Conservation (phyloP, 2,329 filamentous ascomycete genomes). For the Exophiala aquamarina region DNA sequence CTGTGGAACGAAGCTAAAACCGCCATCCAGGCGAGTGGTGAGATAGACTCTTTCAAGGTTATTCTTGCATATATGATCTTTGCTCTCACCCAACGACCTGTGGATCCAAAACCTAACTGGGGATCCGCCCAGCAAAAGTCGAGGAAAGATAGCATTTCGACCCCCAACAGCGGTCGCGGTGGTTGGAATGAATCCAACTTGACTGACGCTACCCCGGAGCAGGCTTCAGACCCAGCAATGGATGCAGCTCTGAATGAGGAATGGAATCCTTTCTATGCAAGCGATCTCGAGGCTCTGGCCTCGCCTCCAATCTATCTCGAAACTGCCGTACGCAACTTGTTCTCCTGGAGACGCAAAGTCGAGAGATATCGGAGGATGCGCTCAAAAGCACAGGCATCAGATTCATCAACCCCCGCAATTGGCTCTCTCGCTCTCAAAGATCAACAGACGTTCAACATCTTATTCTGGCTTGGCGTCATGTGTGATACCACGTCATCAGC, state of each 20-base stretch:
- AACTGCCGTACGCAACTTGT: conserved; percentile 22
- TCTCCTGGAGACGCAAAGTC: conserved; percentile 18
- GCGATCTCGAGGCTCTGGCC: conserved; percentile 13
- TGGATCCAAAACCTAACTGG: conserved; percentile 21
- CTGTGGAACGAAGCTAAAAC: conserved; percentile 45
- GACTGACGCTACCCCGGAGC: neutral
- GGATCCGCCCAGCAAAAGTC: too few species aligned
- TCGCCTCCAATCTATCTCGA: conserved; percentile 21
- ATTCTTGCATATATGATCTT: conserved; percentile 48
- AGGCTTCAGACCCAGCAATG: conserved; percentile 2
- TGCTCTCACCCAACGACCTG: conserved; percentile 44
- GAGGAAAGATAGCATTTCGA: neutral
- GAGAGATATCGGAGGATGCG: conserved; percentile 13
- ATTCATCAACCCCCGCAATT: neutral
- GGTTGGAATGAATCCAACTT: conserved; percentile 1
- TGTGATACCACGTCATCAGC: conserved; percentile 59
- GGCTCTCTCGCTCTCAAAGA: conserved; percentile 31
- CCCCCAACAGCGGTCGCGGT: neutral
- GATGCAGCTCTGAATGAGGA: conserved; percentile 7
- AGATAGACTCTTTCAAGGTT: conserved; percentile 47
- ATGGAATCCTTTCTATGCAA: conserved; percentile 18
- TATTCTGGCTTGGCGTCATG: conserved; percentile 62
- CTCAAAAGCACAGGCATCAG: neutral
- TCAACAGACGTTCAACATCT: conserved; percentile 51
- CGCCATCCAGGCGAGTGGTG: conserved; percentile 38